Conservation (phyloP, 257 asterid genomes). For the Sherardia arvensis region DNA sequence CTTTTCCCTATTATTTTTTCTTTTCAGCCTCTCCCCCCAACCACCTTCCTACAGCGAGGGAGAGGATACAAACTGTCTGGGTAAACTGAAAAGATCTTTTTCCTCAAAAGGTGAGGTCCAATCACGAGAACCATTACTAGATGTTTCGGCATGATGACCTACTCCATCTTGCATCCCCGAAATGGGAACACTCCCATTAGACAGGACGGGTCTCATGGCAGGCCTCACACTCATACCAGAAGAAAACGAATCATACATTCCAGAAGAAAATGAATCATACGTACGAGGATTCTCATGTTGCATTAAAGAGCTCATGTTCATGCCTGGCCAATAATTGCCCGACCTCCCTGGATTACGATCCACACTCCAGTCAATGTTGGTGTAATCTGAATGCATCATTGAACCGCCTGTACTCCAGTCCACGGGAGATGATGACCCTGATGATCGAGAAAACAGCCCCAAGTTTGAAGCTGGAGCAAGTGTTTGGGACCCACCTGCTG, state of each 20-base stretch:
- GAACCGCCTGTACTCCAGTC: conserved; percentile 51
- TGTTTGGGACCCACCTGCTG: conserved; percentile 30
- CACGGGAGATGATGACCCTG: conserved; percentile 36
- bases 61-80: conserved; percentile 90
- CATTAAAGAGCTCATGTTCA: conserved; percentile 27
- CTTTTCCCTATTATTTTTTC: conserved; percentile 27
- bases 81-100: conserved; percentile 73
- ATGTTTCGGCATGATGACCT: conserved; percentile 27
- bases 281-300: conserved; percentile 26
- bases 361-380: conserved; percentile 68
- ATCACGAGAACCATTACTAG: conserved; percentile 48
- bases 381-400: conserved; percentile 43
- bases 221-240: conserved; percentile 41
- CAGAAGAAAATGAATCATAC: conserved; percentile 42
- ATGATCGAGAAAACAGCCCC: conserved; percentile 49
- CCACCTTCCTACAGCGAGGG: conserved; percentile 54
- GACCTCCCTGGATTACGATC: conserved; percentile 31
- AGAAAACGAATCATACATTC: conserved; percentile 38
- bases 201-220: conserved; percentile 40
- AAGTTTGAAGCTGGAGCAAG: conserved; percentile 50
- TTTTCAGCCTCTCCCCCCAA: conserved; percentile 14
- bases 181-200: conserved; percentile 29
- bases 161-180: conserved; percentile 50
- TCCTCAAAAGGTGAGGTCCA: conserved; percentile 97
- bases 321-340: conserved; percentile 39